phyloP scores from a whole-genome alignment of 441 rosid species.

The Kokia cookei region DNA sequence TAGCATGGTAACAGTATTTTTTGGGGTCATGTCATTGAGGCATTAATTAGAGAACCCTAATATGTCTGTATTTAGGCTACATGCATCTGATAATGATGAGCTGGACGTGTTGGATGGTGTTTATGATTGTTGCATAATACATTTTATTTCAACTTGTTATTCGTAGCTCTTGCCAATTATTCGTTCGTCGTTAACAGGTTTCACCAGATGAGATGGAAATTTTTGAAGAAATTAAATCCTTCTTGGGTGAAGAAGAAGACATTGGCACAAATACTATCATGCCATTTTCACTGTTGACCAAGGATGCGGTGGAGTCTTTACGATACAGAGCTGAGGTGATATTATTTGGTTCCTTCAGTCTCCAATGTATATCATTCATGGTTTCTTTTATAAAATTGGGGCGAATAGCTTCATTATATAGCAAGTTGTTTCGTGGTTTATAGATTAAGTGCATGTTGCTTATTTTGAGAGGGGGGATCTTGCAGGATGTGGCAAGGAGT shows the following conservation, averaged over 20 bases:
- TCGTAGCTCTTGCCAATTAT: slow-evolving; percentile 3
- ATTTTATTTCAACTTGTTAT: neutral
- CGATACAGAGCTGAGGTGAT: slow-evolving; percentile 94
- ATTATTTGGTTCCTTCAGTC: neutral
- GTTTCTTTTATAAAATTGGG: neutral
- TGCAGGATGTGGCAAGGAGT: slow-evolving; percentile 89
- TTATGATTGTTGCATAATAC: neutral
- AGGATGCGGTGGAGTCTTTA: slow-evolving; percentile 85
- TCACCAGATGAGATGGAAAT: slow-evolving; percentile 75
- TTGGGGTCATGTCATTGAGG: neutral
- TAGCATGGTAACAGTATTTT: neutral
- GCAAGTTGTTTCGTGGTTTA: neutral
- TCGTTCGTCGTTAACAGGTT: slow-evolving; percentile 44
- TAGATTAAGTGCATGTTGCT: neutral
- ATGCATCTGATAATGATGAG: neutral
- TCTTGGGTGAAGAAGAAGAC: slow-evolving; percentile 56
- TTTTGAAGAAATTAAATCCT: slow-evolving; percentile 69
- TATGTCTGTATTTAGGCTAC: neutral
- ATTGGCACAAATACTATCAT: slow-evolving; percentile 37
- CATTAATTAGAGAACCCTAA: neutral
- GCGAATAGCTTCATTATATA: neutral
- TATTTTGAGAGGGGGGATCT: slow-evolving; percentile 5
- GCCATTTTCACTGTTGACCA: slow-evolving; percentile 69
- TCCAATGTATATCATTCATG: neutral
- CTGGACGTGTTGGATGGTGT: neutral